phyloP scores from a whole-genome alignment of 2,329 filamentous ascomycete genomes.

The Ustulina deusta region DNA sequence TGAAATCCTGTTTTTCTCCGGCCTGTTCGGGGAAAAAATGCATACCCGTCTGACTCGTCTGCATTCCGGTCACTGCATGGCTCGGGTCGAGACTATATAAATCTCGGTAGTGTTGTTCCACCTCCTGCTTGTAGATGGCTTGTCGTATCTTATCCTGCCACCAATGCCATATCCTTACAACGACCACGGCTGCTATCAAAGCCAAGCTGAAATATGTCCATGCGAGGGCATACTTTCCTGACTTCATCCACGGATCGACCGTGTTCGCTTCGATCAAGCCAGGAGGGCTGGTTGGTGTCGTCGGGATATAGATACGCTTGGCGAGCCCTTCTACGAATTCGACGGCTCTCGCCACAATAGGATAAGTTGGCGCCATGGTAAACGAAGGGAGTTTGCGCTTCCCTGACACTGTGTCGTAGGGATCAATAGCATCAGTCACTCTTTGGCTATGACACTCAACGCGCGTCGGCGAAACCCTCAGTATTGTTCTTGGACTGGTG shows the following conservation, averaged over 20 bases:
- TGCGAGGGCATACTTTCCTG: constrained; percentile 86
- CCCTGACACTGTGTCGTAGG: constrained; percentile 21
- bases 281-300: constrained; percentile 69
- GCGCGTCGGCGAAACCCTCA: constrained; percentile 1
- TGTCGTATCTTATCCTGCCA: constrained; percentile 95
- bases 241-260: constrained; percentile 82
- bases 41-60: constrained; percentile 66
- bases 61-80: constrained; percentile 59
- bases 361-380: constrained; percentile 57
- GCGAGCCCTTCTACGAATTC: constrained; percentile 55
- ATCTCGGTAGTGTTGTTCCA: constrained; percentile 72
- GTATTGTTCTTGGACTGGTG: constrained; percentile 12
- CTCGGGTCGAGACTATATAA: constrained; percentile 65
- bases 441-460: constrained; percentile 4
- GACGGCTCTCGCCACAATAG: constrained; percentile 53
- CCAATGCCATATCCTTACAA: constrained; percentile 84
- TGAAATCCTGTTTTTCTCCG: constrained; percentile 67
- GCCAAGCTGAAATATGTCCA: constrained; percentile 90
- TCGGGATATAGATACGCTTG: constrained; percentile 70
- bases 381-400: constrained; percentile 28
- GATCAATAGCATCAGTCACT: constrained; percentile 28
- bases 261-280: constrained; percentile 72
- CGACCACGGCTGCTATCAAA: constrained; percentile 73
- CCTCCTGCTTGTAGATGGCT: constrained; percentile 86
- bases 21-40: constrained; percentile 81